Conservation (phyloP, 345 rosid species). For the Raphanus raphanistrum region DNA sequence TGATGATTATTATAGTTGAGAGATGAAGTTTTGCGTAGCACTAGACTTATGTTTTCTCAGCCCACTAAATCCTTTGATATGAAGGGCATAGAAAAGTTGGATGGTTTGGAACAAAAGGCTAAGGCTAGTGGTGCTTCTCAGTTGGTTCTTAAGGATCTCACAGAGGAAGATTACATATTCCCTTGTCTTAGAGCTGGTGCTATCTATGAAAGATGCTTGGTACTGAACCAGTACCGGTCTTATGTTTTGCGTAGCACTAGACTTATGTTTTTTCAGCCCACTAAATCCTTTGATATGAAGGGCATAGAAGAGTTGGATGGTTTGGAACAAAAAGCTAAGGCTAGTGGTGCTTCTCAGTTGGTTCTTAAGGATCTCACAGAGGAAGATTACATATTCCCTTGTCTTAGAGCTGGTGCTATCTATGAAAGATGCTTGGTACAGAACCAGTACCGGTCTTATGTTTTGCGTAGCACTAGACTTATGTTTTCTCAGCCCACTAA, state of each 20-base stretch:
- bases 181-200: conserved; percentile 98
- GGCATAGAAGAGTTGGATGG: neutral
- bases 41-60: neutral
- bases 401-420: conserved; percentile 93
- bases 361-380: conserved; percentile 18
- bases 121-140: conserved; percentile 68
- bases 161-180: conserved; percentile 27
- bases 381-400: conserved; percentile 48
- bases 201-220: no score
- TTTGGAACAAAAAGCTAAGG: neutral
- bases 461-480: neutral
- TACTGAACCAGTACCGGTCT: no score
- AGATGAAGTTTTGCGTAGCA: neutral
- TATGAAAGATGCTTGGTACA: no score
- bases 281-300: neutral
- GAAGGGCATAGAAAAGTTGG: neutral
- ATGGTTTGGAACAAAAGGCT: neutral
- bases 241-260: neutral
- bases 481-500: neutral
- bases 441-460: no score
- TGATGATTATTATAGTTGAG: no score
- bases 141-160: conserved; percentile 35
- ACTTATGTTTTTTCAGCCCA: neutral
- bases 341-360: conserved; percentile 75
- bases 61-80: neutral